phyloP scores from a whole-genome alignment of 2,329 filamentous ascomycete genomes.

The Trichocomaceae sp. region DNA sequence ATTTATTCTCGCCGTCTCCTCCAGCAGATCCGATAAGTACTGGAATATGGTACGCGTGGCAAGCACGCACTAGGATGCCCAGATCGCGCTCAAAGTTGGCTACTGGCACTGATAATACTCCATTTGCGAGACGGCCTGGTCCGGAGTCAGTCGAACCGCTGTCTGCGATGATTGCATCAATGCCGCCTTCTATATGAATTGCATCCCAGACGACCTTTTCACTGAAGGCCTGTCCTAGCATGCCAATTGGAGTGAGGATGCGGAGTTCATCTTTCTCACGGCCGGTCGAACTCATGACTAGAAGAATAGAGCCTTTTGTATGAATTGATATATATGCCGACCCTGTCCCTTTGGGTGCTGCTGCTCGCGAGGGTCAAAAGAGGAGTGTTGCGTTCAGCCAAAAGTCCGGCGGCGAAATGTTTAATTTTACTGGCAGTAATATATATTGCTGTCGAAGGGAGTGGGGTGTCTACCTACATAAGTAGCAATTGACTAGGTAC shows the following conservation, averaged over 20 bases:
- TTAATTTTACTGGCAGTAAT: too few species aligned
- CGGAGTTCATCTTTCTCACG: too few species aligned
- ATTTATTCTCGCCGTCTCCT: slow-evolving; percentile 41
- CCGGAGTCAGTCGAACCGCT: slow-evolving; percentile 23
- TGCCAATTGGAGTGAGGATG: slow-evolving; percentile 42
- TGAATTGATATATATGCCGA: too few species aligned
- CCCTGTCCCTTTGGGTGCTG: too few species aligned
- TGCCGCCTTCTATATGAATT: slow-evolving; percentile 25
- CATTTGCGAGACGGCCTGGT: slow-evolving; percentile 19
- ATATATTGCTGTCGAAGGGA: too few species aligned
- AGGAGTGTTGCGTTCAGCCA: too few species aligned
- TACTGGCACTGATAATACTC: slow-evolving; percentile 31
- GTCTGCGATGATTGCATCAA: slow-evolving; percentile 22
- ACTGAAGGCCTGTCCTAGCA: slow-evolving; percentile 43
- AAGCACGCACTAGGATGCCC: slow-evolving; percentile 31
- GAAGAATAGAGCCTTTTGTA: too few species aligned
- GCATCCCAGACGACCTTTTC: slow-evolving; percentile 37
- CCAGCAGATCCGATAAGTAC: slow-evolving; percentile 41
- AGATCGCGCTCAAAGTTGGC: slow-evolving; percentile 41
- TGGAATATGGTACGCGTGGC: slow-evolving; percentile 29
- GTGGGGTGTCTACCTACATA: too few species aligned
- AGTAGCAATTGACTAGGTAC: too few species aligned
- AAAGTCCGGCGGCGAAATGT: too few species aligned
- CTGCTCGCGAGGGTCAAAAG: too few species aligned
- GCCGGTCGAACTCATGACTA: too few species aligned